Percentiles rank a stretch among this genome's conserved stretches.
These are phyloP conservation scores for Chlorophyllum brunneum DNA, from an alignment of 768 basidiomycete species.

Conservation along the genomic window DNA sequence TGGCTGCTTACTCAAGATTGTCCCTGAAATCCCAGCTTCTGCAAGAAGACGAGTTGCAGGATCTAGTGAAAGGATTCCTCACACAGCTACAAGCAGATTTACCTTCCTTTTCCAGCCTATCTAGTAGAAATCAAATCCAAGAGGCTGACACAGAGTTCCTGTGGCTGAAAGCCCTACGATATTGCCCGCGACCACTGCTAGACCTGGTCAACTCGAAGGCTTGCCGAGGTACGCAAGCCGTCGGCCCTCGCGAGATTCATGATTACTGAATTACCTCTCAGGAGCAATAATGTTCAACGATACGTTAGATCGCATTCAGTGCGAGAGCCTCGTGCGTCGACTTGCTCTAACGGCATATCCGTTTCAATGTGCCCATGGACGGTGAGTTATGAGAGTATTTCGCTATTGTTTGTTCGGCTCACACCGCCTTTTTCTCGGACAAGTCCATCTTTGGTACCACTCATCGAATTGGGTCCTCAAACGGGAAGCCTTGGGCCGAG, in stretches of 20 bases:
- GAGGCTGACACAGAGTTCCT: slow-evolving; percentile 23
- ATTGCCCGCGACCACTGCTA: slow-evolving; percentile 79
- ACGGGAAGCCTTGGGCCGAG: slow-evolving; percentile 13
- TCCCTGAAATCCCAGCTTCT: slow-evolving; percentile 44
- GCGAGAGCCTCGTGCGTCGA: slow-evolving; percentile 59
- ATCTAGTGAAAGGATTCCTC: slow-evolving; percentile 71
- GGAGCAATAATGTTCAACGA: slow-evolving; percentile 99
- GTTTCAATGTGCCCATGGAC: slow-evolving; percentile 96
- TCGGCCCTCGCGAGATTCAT: slow-evolving; percentile 3
- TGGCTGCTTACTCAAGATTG: slow-evolving; percentile 14
- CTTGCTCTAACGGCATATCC: slow-evolving; percentile 76
- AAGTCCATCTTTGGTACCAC: slow-evolving; percentile 40
- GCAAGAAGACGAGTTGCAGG: slow-evolving; percentile 66
- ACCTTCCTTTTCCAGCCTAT: slow-evolving; percentile 20
- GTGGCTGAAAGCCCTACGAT: slow-evolving; percentile 74
- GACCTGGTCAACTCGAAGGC: slow-evolving; percentile 94
- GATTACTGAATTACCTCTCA: slow-evolving; percentile 26
- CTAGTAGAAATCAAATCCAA: slow-evolving; percentile 21
- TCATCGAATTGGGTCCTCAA: slow-evolving; percentile 24
- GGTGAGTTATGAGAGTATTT: slow-evolving; percentile 38
- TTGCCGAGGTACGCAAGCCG: slow-evolving; percentile 68
- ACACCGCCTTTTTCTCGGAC: slow-evolving; percentile 9
- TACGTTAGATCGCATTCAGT: slow-evolving; percentile 60
- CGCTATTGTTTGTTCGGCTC: background rate
- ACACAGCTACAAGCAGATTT: slow-evolving; percentile 52